Evolutionary conservation across 1,284 basidiomycete genomes (phyloP).

Genomic region (Cryptococcus hybrid): DNA sequence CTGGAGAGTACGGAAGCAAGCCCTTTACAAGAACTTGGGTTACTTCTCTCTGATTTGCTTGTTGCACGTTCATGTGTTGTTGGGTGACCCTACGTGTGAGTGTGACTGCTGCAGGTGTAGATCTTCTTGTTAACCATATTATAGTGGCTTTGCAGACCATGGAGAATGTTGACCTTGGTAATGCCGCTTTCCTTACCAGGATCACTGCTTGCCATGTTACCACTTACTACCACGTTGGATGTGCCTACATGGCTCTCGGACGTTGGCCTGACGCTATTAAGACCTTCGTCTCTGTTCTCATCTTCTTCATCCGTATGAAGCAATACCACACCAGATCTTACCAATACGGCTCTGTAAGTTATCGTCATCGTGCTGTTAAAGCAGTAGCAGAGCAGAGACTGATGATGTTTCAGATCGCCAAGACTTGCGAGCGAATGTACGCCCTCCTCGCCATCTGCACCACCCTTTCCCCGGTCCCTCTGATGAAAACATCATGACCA

Average conservation of each 20-base stretch:
- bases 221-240: slow-evolving; percentile 59
- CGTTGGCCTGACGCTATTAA: slow-evolving; percentile 94
- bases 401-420: slow-evolving; percentile 72
- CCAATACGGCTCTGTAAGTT: slow-evolving; percentile 85
- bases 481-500: slow-evolving; percentile 92
- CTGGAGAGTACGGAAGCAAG: slow-evolving; percentile 85
- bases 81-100: slow-evolving; percentile 81
- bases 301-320: slow-evolving; percentile 88
- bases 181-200: slow-evolving; percentile 75
- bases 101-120: background rate
- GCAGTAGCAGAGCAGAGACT: background rate
- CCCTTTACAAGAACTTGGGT: slow-evolving; percentile 95
- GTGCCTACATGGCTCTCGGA: slow-evolving; percentile 93
- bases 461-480: slow-evolving; percentile 80
- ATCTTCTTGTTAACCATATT: background rate
- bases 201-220: slow-evolving; percentile 90
- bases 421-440: slow-evolving; percentile 97
- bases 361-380: background rate
- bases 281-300: slow-evolving; percentile 86
- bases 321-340: slow-evolving; percentile 95
- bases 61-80: slow-evolving; percentile 88
- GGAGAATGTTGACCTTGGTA: slow-evolving; percentile 88
- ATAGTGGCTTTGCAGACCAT: slow-evolving; percentile 89
- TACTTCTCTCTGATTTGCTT: slow-evolving; percentile 97
- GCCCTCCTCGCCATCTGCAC: slow-evolving; percentile 91